A percentile compares a stretch with the other conserved stretches of the same genome.
Conservation (phyloP, 352 stramenopile genomes). For the Phytopythium sindhum region DNA sequence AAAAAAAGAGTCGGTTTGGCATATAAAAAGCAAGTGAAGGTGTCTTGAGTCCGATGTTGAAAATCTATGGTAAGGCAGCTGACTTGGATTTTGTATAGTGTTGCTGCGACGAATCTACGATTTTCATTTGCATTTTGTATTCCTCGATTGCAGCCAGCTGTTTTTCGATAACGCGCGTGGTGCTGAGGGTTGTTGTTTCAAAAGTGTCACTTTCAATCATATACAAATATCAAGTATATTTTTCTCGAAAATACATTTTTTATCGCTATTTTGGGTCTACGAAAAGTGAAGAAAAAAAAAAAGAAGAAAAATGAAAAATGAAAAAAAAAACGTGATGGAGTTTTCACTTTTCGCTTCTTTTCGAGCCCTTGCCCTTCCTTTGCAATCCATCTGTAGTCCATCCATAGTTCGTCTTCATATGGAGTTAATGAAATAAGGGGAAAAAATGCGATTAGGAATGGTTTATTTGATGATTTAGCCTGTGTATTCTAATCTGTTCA, state of each 20-base stretch:
- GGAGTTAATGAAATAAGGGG: too few relatives aligned
- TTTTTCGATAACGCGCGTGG: constrained; percentile 1
- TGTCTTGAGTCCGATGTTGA: neutral
- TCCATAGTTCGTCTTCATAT: too few relatives aligned
- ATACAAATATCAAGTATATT: neutral
- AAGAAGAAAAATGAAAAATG: too few relatives aligned
- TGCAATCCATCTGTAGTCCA: neutral
- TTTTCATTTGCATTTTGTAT: neutral
- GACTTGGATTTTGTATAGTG: neutral
- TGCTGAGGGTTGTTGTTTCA: too few relatives aligned
- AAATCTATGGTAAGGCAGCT: neutral
- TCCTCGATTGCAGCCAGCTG: neutral
- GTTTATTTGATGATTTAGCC: neutral
- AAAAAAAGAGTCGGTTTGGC: neutral
- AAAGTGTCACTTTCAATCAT: neutral
- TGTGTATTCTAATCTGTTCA: neutral
- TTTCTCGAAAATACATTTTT: neutral
- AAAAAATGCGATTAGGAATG: too few relatives aligned
- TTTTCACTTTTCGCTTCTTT: too few relatives aligned
- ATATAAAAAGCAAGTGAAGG: neutral
- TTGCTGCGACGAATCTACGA: neutral
- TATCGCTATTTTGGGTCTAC: neutral
- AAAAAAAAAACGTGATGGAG: too few relatives aligned
- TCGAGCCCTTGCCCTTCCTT: neutral
- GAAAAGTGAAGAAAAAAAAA: too few relatives aligned